A percentile compares a stretch with the other conserved stretches of the same genome.
phyloP scores from a whole-genome alignment of 148 eudicot genomes.

The Pharnaceum exiguum region DNA sequence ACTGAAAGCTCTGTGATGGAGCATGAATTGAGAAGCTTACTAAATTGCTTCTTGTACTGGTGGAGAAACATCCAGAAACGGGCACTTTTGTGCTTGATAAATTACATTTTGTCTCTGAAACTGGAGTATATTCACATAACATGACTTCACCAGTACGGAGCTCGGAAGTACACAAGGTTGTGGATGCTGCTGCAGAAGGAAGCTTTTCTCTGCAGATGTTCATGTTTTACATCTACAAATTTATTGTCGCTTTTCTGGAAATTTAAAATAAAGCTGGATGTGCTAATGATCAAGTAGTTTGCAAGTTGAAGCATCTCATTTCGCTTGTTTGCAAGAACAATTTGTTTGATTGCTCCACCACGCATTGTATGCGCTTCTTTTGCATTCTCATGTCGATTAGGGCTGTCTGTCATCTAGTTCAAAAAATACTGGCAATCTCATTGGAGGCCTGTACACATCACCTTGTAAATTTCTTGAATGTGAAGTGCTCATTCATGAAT shows the following conservation, averaged over 20 bases:
- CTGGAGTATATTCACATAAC: constrained; percentile 25
- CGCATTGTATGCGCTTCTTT: constrained; percentile 38
- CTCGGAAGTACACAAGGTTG: constrained; percentile 28
- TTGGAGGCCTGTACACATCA: constrained; percentile 12
- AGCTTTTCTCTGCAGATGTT: constrained; percentile 25
- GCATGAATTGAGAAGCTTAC: constrained; percentile 39
- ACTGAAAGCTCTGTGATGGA: constrained; percentile 28
- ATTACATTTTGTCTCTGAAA: constrained; percentile 25
- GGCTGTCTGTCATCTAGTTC: constrained; percentile 16
- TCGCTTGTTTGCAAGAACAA: constrained; percentile 32
- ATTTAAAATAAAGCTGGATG: constrained; percentile 30
- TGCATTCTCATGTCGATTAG: constrained; percentile 30
- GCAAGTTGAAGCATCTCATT: constrained; percentile 34
- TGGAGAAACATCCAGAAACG: constrained; percentile 35
- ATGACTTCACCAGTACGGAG: constrained; percentile 18
- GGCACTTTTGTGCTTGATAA: constrained; percentile 43
- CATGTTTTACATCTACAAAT: constrained; percentile 30
- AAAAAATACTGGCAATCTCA: constrained; percentile 13
- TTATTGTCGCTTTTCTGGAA: constrained; percentile 42
- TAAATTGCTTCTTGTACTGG: constrained; percentile 38
- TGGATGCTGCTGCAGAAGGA: constrained; percentile 17
- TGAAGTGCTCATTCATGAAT: constrained; percentile 30
- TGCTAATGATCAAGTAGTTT: constrained; percentile 26
- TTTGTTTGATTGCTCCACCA: constrained; percentile 48
- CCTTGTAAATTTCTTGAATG: constrained; percentile 21